Evolutionary conservation across 352 stramenopile genomes (phyloP).

Genomic region (Phytophthora tubulina): DNA sequence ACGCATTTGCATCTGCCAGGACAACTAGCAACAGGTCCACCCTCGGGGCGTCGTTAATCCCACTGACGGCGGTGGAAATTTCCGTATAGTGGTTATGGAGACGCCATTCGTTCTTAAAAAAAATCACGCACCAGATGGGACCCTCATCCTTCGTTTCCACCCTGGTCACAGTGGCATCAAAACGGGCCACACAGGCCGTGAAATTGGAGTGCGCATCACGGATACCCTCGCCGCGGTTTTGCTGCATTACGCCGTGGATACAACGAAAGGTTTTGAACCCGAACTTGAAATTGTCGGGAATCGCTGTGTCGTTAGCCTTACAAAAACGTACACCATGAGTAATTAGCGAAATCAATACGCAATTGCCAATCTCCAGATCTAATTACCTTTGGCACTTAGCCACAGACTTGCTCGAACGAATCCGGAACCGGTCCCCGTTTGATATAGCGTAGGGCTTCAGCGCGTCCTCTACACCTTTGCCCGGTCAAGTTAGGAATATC

Average conservation of each 20-base stretch:
- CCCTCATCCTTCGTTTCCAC: background rate
- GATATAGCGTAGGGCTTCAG: background rate
- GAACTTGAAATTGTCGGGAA: background rate
- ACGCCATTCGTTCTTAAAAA: slow-evolving; percentile 6
- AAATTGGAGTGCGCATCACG: background rate
- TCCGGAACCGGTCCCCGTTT: background rate
- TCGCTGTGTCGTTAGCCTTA: background rate
- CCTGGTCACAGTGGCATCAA: slow-evolving; percentile 13
- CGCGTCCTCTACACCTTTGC: background rate
- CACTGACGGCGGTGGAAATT: background rate
- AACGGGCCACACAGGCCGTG: slow-evolving; percentile 1
- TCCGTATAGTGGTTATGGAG: slow-evolving; percentile 11
- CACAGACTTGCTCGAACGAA: background rate
- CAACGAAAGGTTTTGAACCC: slow-evolving; percentile 20
- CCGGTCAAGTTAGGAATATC: background rate
- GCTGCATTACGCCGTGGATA: slow-evolving; percentile 17
- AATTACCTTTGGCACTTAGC: background rate
- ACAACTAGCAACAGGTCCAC: background rate
- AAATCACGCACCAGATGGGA: background rate
- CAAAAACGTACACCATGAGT: background rate
- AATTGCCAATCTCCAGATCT: background rate
- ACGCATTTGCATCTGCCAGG: background rate
- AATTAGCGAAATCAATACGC: background rate
- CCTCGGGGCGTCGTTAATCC: background rate
- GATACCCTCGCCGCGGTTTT: background rate